Evolutionary conservation across 176 grass and related monocot genomes (phyloP), one percentile per base, ranked within the genome.

Genomic region (Carex littledalei): DNA sequence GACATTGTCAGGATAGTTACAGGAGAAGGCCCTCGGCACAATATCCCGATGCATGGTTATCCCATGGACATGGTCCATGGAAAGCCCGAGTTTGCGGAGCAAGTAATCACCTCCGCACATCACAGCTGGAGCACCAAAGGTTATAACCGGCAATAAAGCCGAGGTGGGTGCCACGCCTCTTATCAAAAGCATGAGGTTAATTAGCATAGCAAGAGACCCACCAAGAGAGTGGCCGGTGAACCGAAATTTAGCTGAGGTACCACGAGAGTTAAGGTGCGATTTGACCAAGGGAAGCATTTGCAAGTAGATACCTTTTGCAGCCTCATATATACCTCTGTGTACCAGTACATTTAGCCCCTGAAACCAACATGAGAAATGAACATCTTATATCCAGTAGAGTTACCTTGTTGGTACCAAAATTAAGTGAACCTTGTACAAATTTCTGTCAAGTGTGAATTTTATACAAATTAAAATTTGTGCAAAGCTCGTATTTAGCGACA

Each of bases 221-320:
- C 96, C 96, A 14, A 98, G 93, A 87, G 96, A 98, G 86, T 98
- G 96, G 22, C 96, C 93, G 7, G 93, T 91, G 88, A 98, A 95
- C 4, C 87, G 81, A 20, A 98, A 58, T 50, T 65, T 66, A 47
- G 93, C 91, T 3, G 91, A 84, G 53, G 66, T 87, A 11, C 93
- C 90, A 34, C 17, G 15, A 65, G 3, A 68, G n/a, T 24, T 87
- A 71, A 93, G 56, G 62, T 98, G 91, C 35, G 90, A 85, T 90
- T 85, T 86, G 24, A 98, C 90, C 63, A 89, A 91, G 2, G 96
- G 96, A 15, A 99, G 79, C 85, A 99, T 94, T 82, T 95, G 96
- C 74, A 86, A 54, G 83, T 98, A 98, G 2, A 98, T 95, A 32
- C 96, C 96, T 68, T 98, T 98, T 47, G 96, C 93, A 79, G 93